phyloP scores from a whole-genome alignment of 2,329 filamentous ascomycete species.

The Stemphylium beticola region DNA sequence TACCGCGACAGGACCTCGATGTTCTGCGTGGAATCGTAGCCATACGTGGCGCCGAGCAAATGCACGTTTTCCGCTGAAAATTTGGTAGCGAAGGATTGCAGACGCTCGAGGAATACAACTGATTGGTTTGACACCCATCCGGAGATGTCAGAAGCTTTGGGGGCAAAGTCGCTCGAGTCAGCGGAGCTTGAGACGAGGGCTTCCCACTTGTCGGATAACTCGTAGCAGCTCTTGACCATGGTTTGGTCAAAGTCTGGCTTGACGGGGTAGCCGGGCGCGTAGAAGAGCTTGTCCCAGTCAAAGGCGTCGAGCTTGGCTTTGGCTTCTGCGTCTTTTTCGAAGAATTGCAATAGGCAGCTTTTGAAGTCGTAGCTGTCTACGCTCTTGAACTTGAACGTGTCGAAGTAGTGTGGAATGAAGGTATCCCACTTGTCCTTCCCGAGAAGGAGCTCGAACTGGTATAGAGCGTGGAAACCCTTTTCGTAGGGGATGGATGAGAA shows the following conservation, averaged over 20 bases:
- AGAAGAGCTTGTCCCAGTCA: constrained; percentile 91
- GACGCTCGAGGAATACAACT: constrained; percentile 84
- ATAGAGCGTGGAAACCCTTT: constrained; percentile 95
- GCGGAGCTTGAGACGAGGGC: constrained; percentile 48
- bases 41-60: constrained; percentile 76
- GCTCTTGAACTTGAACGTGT: constrained; percentile 81
- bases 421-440: constrained; percentile 88
- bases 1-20: constrained; percentile 85
- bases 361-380: constrained; percentile 96
- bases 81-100: constrained; percentile 71
- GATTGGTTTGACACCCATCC: constrained; percentile 85
- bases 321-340: constrained; percentile 68
- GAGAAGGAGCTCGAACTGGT: constrained; percentile 84
- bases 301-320: constrained; percentile 71
- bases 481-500: constrained; percentile 94
- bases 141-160: constrained; percentile 71
- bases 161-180: constrained; percentile 57
- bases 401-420: constrained; percentile 96
- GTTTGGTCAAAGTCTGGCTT: constrained; percentile 92
- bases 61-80: constrained; percentile 71
- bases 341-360: constrained; percentile 84
- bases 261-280: constrained; percentile 83
- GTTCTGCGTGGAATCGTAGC: constrained; percentile 73
- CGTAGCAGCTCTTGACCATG: constrained; percentile 84
- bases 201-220: constrained; percentile 82